phyloP scores from a whole-genome alignment of 1,139 yeast species.

The Geotrichum restrictum region DNA sequence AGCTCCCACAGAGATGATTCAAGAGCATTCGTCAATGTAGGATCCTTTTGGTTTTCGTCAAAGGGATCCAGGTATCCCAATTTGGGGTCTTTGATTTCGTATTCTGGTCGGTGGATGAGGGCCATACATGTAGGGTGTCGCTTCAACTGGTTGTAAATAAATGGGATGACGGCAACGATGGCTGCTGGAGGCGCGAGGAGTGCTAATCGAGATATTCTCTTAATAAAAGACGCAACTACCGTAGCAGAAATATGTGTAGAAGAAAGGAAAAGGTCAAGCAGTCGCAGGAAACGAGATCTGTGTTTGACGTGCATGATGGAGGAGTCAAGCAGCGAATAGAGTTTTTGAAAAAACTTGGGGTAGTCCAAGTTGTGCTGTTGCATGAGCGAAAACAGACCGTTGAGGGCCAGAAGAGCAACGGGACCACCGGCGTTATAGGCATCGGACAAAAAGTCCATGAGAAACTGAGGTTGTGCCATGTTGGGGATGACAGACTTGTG shows the following conservation, averaged over 20 bases:
- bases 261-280: slow-evolving; percentile 77
- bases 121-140: slow-evolving; percentile 93
- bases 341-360: slow-evolving; percentile 81
- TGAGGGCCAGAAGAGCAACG: slow-evolving; percentile 75
- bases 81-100: slow-evolving; percentile 27
- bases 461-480: slow-evolving; percentile 70
- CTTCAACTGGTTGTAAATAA: slow-evolving; percentile 80
- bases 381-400: slow-evolving; percentile 84
- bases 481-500: slow-evolving; percentile 84
- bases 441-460: slow-evolving; percentile 92
- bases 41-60: slow-evolving; percentile 60
- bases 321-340: slow-evolving; percentile 69
- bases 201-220: slow-evolving; percentile 69
- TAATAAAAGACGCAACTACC: slow-evolving; percentile 84
- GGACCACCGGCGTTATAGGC: slow-evolving; percentile 69
- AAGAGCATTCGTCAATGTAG: slow-evolving; percentile 72
- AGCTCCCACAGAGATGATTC: slow-evolving; percentile 91
- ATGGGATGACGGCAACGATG: slow-evolving; percentile 81
- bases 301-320: slow-evolving; percentile 74
- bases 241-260: slow-evolving; percentile 85
- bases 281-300: slow-evolving; percentile 81
- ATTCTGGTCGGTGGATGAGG: slow-evolving; percentile 59
- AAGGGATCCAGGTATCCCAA: slow-evolving; percentile 59
- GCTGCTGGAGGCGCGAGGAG: slow-evolving; percentile 87
- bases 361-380: slow-evolving; percentile 80